Evolutionary conservation across 257 asterid species (phyloP).

Genomic region (Solanum virginianum): DNA sequence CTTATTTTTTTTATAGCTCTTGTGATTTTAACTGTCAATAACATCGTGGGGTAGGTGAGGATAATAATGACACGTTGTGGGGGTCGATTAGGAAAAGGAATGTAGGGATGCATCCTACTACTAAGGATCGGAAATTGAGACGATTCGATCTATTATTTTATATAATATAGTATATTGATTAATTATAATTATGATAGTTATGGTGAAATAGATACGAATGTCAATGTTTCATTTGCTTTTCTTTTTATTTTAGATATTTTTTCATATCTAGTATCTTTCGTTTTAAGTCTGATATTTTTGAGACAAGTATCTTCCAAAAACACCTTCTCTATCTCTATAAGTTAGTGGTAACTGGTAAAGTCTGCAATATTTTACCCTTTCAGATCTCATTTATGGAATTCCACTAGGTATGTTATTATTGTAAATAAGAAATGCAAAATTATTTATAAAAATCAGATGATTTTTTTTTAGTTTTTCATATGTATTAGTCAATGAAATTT

Average conservation of each 20-base stretch:
- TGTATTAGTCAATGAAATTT: too few relatives aligned
- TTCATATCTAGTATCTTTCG: too few relatives aligned
- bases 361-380: too few relatives aligned
- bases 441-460: too few relatives aligned
- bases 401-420: too few relatives aligned
- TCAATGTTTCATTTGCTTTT: fast-evolving
- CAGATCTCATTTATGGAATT: too few relatives aligned
- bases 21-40: background rate
- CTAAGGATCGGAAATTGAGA: background rate
- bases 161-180: background rate
- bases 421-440: background rate
- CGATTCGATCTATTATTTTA: background rate
- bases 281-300: too few relatives aligned
- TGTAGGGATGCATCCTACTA: background rate
- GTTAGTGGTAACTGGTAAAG: too few relatives aligned
- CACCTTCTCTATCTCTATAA: too few relatives aligned
- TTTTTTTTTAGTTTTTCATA: too few relatives aligned
- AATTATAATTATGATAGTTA: fast-evolving
- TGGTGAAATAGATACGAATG: background rate
- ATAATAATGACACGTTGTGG: conserved; percentile 1
- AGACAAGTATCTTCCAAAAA: fast-evolving
- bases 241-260: too few relatives aligned
- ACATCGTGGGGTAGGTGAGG: background rate
- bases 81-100: background rate
- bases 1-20: background rate